Conservation (phyloP, 2,329 filamentous ascomycete species). For the Paracorniculantispora psalliotae region DNA sequence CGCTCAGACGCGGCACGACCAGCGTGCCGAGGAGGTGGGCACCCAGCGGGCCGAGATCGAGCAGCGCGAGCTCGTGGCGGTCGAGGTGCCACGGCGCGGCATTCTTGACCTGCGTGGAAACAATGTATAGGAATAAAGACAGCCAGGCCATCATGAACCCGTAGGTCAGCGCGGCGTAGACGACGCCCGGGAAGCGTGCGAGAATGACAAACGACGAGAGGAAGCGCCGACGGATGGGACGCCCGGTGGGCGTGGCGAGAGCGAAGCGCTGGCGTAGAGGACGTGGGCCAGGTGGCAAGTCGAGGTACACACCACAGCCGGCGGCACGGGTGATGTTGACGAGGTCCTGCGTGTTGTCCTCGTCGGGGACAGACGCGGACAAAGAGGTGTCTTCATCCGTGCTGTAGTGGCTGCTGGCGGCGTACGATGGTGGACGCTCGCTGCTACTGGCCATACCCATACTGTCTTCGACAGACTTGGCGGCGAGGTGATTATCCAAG, state of each 20-base stretch:
- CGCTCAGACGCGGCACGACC: not conserved
- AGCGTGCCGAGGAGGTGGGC: constrained; percentile 2
- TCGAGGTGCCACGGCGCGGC: not conserved
- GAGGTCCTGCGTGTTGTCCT: not conserved
- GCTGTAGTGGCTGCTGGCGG: not conserved
- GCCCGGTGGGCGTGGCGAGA: not conserved
- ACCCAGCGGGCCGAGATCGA: not conserved
- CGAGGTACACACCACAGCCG: not conserved
- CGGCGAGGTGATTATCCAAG: not conserved
- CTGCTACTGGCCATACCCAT: too few species aligned
- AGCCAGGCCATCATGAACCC: constrained; percentile 9
- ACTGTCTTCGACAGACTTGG: not conserved
- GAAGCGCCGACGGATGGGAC: not conserved
- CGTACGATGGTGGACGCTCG: not conserved
- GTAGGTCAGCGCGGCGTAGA: constrained; percentile 6
- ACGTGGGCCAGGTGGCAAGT: not conserved
- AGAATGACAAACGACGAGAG: constrained; percentile 3
- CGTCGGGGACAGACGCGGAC: not conserved
- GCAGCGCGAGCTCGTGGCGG: not conserved
- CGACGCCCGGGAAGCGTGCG: not conserved
- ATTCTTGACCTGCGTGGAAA: not conserved
- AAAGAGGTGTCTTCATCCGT: not conserved
- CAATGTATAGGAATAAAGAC: not conserved
- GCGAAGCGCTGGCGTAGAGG: constrained; percentile 1
- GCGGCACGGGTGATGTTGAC: not conserved